These are phyloP conservation scores for Epichloe festucae DNA, from an alignment of 2,329 filamentous ascomycete genomes.

Conservation along the genomic window DNA sequence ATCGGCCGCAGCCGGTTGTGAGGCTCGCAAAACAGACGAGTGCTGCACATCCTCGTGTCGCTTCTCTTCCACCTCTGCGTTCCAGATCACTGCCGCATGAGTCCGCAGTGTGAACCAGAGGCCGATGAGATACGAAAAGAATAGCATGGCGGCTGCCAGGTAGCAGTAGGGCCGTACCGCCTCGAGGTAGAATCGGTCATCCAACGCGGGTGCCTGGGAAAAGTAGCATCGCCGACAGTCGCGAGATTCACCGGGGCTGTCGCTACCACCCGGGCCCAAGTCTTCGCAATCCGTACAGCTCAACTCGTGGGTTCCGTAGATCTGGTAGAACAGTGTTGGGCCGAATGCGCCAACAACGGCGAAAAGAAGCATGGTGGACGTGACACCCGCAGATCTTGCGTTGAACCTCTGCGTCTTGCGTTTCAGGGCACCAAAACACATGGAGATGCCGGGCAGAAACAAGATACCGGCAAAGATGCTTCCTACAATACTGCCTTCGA, in stretches of 20 bases:
- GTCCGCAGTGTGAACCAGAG: constrained; percentile 92
- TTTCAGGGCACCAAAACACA: constrained; percentile 97
- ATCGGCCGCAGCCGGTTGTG: constrained; percentile 29
- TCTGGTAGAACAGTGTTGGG: constrained; percentile 94
- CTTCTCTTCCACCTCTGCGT: constrained; percentile 69
- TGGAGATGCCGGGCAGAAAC: constrained; percentile 86
- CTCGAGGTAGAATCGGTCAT: constrained; percentile 79
- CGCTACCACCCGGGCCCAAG: constrained; percentile 19
- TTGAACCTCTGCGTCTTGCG: constrained; percentile 98
- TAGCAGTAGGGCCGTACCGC: constrained; percentile 92
- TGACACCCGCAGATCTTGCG: constrained; percentile 87
- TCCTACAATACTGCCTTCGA: constrained; percentile 93
- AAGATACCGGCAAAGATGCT: constrained; percentile 96
- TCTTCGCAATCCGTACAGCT: constrained; percentile 61
- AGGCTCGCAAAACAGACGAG: constrained; percentile 19
- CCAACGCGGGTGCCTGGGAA: constrained; percentile 68
- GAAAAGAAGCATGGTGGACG: constrained; percentile 94
- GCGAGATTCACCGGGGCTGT: constrained; percentile 28
- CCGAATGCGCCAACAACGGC: constrained; percentile 91
- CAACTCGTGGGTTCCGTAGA: constrained; percentile 93
- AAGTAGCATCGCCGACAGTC: constrained; percentile 94
- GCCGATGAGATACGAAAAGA: constrained; percentile 86
- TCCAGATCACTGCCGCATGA: constrained; percentile 96
- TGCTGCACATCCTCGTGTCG: constrained; percentile 42
- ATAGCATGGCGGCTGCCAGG: constrained; percentile 71